Percentiles rank a stretch among this genome's conserved stretches.
phyloP scores from a whole-genome alignment of 192 early-diverging fungal genomes.

The Chytriomyces confervae region DNA sequence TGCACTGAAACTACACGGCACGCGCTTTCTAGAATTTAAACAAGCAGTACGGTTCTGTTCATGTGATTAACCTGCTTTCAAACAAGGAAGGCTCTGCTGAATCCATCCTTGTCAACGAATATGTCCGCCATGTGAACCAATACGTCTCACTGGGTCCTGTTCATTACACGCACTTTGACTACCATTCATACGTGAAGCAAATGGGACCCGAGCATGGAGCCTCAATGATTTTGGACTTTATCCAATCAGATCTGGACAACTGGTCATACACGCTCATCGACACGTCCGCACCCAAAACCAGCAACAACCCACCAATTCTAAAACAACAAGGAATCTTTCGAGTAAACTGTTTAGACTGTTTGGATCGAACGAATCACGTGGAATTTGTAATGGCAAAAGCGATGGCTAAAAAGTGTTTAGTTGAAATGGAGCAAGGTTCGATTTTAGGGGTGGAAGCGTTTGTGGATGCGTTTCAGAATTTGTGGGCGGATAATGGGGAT shows the following conservation, averaged over 20 bases:
- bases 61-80: slow-evolving; percentile 80
- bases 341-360: slow-evolving; percentile 83
- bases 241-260: slow-evolving; percentile 48
- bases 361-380: slow-evolving; percentile 95
- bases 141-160: slow-evolving; percentile 33
- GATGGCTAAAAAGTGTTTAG: slow-evolving; percentile 15
- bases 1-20: too few species aligned
- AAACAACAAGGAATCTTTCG: slow-evolving; percentile 85
- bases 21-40: slow-evolving; percentile 61
- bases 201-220: slow-evolving; percentile 45
- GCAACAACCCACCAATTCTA: slow-evolving; percentile 52
- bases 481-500: slow-evolving; percentile 87
- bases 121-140: slow-evolving; percentile 25
- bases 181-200: slow-evolving; percentile 77
- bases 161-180: slow-evolving; percentile 80
- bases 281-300: slow-evolving; percentile 54
- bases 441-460: slow-evolving; percentile 42
- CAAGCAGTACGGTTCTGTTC: slow-evolving; percentile 74
- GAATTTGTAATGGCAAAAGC: slow-evolving; percentile 56
- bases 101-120: slow-evolving; percentile 70
- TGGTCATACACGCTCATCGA: slow-evolving; percentile 30
- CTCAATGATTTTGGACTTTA: not conserved
- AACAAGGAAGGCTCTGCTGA: slow-evolving; percentile 74
- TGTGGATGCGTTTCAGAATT: slow-evolving; percentile 41
- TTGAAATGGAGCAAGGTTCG: slow-evolving; percentile 2